Evolutionary conservation across 2,329 filamentous ascomycete species (phyloP).

Genomic region (Nigrograna mackinnonii): DNA sequence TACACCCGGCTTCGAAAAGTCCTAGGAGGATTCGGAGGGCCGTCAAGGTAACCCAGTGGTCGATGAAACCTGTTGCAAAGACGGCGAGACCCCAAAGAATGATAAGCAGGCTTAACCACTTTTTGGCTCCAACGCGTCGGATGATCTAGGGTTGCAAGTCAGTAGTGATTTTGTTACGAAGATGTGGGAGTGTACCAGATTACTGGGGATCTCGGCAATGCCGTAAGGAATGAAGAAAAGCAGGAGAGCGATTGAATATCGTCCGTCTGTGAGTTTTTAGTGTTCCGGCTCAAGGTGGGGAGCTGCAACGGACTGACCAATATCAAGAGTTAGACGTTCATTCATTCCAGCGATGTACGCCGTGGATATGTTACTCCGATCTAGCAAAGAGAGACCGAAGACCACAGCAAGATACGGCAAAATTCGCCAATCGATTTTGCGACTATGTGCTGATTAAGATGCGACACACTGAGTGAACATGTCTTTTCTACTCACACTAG

Average conservation of each 20-base stretch:
- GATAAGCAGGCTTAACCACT: constrained; percentile 34
- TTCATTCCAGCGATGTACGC: constrained; percentile 25
- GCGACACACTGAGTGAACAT: too few species aligned
- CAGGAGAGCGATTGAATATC: constrained; percentile 34
- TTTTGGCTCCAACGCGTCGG: constrained; percentile 31
- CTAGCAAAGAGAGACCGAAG: constrained; percentile 28
- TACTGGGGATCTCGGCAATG: too few species aligned
- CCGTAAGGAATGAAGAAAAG: constrained; percentile 35
- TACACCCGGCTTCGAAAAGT: constrained; percentile 27
- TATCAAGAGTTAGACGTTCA: constrained; percentile 12
- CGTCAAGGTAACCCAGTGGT: constrained; percentile 20
- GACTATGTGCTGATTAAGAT: constrained; percentile 14
- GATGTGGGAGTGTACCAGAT: too few species aligned
- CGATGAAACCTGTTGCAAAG: constrained; percentile 27
- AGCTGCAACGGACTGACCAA: too few species aligned
- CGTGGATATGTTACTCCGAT: constrained; percentile 24
- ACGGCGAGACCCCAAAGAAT: constrained; percentile 24
- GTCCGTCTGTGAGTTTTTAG: too few species aligned
- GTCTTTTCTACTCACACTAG: too few species aligned
- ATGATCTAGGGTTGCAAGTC: too few species aligned
- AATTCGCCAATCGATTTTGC: constrained; percentile 32
- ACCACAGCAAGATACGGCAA: constrained; percentile 39
- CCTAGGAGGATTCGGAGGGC: constrained; percentile 23
- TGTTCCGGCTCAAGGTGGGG: too few species aligned
- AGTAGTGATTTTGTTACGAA: too few species aligned